Conservation (phyloP, 352 stramenopile genomes). For the Phytophthora brassicae region DNA sequence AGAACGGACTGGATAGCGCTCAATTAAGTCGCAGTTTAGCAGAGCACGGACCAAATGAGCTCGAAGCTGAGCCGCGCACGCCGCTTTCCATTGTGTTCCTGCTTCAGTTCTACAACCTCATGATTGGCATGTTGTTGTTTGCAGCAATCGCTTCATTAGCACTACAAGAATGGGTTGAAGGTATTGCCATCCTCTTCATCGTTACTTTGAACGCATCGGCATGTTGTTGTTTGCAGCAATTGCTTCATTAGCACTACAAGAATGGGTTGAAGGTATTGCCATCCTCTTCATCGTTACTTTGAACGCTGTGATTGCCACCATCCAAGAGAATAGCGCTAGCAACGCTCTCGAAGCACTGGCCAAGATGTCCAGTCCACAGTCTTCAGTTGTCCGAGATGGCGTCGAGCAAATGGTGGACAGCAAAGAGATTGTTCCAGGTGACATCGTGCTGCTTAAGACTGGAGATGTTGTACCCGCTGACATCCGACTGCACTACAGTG, state of each 20-base stretch:
- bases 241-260: constrained; percentile 55
- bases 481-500: constrained; percentile 88
- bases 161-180: constrained; percentile 67
- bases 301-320: constrained; percentile 64
- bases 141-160: constrained; percentile 55
- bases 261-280: constrained; percentile 71
- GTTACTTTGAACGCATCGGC: constrained; percentile 62
- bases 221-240: constrained; percentile 64
- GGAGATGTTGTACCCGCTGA: constrained; percentile 95
- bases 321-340: constrained; percentile 62
- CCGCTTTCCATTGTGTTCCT: constrained; percentile 65
- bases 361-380: constrained; percentile 65
- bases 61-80: constrained; percentile 62
- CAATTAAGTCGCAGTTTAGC: constrained; percentile 43
- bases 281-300: constrained; percentile 67
- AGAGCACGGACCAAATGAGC: constrained; percentile 53
- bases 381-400: constrained; percentile 63
- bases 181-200: constrained; percentile 70
- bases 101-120: constrained; percentile 83
- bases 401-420: constrained; percentile 65
- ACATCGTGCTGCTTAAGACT: constrained; percentile 88
- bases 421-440: constrained; percentile 70
- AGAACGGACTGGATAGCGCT: constrained; percentile 42
- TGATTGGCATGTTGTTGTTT: constrained; percentile 69
- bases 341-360: constrained; percentile 66